Evolutionary conservation across 495 filamentous ascomycete species (phyloP), one percentile per base, ranked within the genome.

Genomic region (Hypoxylon subgilvum): DNA sequence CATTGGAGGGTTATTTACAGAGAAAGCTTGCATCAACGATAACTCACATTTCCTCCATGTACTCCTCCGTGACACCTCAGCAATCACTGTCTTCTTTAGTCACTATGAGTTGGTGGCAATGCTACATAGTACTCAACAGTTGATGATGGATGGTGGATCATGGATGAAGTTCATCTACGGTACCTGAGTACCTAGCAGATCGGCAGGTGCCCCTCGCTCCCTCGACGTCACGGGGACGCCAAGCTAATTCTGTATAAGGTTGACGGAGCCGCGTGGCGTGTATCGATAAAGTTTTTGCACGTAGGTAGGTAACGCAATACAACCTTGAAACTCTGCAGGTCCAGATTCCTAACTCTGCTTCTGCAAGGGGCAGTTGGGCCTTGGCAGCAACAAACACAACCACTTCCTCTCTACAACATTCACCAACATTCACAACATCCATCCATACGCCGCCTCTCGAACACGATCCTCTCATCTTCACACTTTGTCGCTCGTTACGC

Each of bases 241-340:
- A n/a, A 42, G 25, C 48, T 41, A 34, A 23, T 17, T 23, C 22
- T 47, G 30, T 31, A 45, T 39, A 27, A 25, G 6, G n/a, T 52
- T 34, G 28, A 45, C 36, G 22, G 27, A 25, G 36, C 28, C 44
- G 38, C 44, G 34, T 41, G 28, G 36, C 34, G 25, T 35, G 30
- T 62, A 62, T 62, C 58, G 58, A 62, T 62, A 61, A 61, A 46
- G 32, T 36, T 61, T 46, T 30, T 50, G 48, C 49, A 63, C 60
- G 60, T 53, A 63, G 58, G n/a, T n/a, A n/a, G n/a, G n/a, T n/a
- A 57, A 44, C 53, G 60, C 53, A 48, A 58, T 58, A 53, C 53
- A 53, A 57, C 60, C 43, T 41, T 57, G 41, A 47, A 23, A 52
- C 32, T 51, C 48, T 38, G 34, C 34, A 38, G 14, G 14, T 38